phyloP scores from a whole-genome alignment of 2,329 filamentous ascomycete species.

The Lachnellula cervina region DNA sequence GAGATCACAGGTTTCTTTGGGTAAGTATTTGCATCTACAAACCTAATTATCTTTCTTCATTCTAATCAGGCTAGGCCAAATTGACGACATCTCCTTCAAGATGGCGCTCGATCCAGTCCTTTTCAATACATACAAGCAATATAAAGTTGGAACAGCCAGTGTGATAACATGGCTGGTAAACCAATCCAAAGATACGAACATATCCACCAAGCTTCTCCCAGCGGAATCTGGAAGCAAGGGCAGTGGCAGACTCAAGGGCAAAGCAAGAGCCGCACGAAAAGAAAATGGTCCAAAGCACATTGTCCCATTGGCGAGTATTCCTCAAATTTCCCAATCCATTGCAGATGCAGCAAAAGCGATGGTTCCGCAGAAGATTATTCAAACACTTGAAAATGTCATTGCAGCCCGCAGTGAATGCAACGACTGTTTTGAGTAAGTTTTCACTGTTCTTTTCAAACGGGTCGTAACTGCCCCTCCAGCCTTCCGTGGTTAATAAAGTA shows the following conservation, averaged over 20 bases:
- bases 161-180: neutral
- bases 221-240: neutral
- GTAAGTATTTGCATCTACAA: too few species aligned
- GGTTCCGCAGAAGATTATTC: neutral
- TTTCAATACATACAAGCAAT: neutral
- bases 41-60: too few species aligned
- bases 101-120: neutral
- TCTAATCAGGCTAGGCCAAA: too few species aligned
- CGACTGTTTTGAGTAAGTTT: neutral
- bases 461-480: too few species aligned
- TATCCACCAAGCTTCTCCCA: neutral
- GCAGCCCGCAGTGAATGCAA: neutral
- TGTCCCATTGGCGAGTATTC: neutral
- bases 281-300: neutral
- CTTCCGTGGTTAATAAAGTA: too few species aligned
- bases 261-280: neutral
- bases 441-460: neutral
- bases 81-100: neutral
- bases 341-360: neutral
- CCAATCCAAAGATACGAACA: neutral
- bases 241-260: neutral
- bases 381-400: constrained; percentile 1
- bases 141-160: neutral
- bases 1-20: too few species aligned
- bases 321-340: neutral